These are phyloP conservation scores for Acidiella bohemica DNA, from an alignment of 495 filamentous ascomycete species.

Conservation along the genomic window DNA sequence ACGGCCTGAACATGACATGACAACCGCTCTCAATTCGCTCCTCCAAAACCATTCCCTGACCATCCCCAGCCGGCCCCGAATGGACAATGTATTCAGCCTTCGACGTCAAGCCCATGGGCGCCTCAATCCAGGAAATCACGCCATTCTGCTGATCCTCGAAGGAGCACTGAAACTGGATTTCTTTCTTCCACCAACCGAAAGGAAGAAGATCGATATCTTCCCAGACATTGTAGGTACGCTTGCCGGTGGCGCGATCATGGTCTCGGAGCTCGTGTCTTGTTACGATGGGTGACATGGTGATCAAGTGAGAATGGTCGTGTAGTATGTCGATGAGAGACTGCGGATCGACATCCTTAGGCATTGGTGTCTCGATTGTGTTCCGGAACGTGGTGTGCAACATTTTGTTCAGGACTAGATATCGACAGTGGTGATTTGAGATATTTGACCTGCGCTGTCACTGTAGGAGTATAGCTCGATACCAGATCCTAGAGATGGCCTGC, in stretches of 20 bases:
- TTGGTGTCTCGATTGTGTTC: conserved; percentile 4
- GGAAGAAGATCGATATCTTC: conserved; percentile 12
- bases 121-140: conserved; percentile 3
- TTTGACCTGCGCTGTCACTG: no score
- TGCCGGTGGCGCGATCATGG: conserved; percentile 3
- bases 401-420: no score
- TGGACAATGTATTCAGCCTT: conserved; percentile 8
- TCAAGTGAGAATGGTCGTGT: conserved; percentile 12
- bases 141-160: conserved; percentile 13
- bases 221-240: conserved; percentile 13
- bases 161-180: conserved; percentile 6
- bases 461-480: no score
- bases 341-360: conserved; percentile 8
- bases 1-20: conserved; percentile 5
- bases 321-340: conserved; percentile 5
- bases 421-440: no score
- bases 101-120: conserved; percentile 9
- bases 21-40: conserved; percentile 12
- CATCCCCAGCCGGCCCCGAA: background rate
- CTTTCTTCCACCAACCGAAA: conserved; percentile 8
- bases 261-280: conserved; percentile 1
- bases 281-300: conserved; percentile 13
- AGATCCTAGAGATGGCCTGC: no score
- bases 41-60: conserved; percentile 7
- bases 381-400: conserved; percentile 10